These are phyloP conservation scores for Aspergillus kassunensis DNA, from an alignment of 495 filamentous ascomycete genomes.

Conservation along the genomic window DNA sequence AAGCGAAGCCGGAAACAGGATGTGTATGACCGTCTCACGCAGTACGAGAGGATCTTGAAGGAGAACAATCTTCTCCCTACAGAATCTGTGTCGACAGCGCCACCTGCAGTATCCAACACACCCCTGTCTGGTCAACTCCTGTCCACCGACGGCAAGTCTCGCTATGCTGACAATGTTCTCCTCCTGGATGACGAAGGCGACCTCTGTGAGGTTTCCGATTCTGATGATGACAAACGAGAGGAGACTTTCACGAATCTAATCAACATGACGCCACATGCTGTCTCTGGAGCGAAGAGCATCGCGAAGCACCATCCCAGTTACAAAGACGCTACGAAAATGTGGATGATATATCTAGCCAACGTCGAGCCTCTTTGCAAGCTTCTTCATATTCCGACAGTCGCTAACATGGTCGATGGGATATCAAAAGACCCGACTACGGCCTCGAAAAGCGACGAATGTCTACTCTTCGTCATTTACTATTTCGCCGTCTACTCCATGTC, in stretches of 20 bases:
- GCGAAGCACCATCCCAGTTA: constrained; percentile 14
- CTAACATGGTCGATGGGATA: constrained; percentile 29
- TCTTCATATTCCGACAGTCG: constrained; percentile 57
- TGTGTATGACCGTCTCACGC: constrained; percentile 12
- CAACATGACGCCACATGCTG: not conserved
- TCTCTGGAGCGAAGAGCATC: not conserved
- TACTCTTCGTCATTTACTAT: constrained; percentile 44
- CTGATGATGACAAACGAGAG: constrained; percentile 7
- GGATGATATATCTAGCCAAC: constrained; percentile 57
- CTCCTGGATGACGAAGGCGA: constrained; percentile 17
- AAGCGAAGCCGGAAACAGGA: constrained; percentile 14
- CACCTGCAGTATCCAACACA: not conserved
- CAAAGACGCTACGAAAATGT: constrained; percentile 38
- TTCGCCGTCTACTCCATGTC: constrained; percentile 33
- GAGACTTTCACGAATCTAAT: no score
- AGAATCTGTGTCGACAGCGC: not conserved
- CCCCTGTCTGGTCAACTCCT: not conserved
- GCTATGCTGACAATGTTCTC: constrained; percentile 20
- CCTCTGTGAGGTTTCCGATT: constrained; percentile 9
- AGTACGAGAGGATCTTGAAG: constrained; percentile 19
- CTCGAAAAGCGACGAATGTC: constrained; percentile 32
- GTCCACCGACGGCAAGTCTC: constrained; percentile 14
- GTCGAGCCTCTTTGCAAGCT: constrained; percentile 65
- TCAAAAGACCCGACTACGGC: constrained; percentile 21
- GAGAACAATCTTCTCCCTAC: constrained; percentile 17